Evolutionary conservation across 164 flowering plant species (phyloP).

Genomic region (Dillenia turbinata): DNA sequence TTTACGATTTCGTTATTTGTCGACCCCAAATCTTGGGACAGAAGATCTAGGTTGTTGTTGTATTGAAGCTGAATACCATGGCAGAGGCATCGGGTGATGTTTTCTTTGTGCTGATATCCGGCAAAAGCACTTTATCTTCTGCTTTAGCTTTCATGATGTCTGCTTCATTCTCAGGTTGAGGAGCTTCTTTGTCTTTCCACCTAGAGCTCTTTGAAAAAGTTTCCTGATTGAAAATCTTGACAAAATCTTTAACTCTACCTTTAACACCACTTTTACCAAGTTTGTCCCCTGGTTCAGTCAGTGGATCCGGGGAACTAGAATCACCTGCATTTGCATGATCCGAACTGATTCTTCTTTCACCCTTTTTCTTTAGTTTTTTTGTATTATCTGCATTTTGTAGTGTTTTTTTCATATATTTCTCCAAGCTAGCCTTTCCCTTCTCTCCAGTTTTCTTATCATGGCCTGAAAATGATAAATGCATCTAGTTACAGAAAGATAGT

Average conservation of each 20-base stretch:
- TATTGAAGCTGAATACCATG: constrained; percentile 28
- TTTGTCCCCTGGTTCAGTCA: constrained; percentile 18
- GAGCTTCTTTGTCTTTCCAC: constrained; percentile 19
- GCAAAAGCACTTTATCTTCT: constrained; percentile 13
- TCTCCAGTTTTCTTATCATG: constrained; percentile 14
- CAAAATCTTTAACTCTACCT: constrained; percentile 72
- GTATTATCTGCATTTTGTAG: constrained; percentile 12
- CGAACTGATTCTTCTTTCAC: constrained; percentile 15
- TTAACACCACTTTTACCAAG: constrained; percentile 27
- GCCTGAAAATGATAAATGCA: constrained; percentile 24
- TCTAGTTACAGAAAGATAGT: not conserved
- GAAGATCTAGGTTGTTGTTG: too few species aligned
- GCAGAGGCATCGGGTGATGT: constrained; percentile 17
- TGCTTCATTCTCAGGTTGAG: constrained; percentile 17
- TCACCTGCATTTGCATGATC: constrained; percentile 15
- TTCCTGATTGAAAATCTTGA: constrained; percentile 72
- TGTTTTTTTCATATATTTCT: constrained; percentile 13
- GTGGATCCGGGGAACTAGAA: constrained; percentile 18
- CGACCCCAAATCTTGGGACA: too few species aligned
- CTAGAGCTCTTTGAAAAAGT: constrained; percentile 36
- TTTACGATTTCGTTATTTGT: too few species aligned
- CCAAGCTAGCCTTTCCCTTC: constrained; percentile 19
- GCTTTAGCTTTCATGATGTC: constrained; percentile 9
- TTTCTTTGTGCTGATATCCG: constrained; percentile 9
- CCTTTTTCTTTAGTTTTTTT: constrained; percentile 23